phyloP scores from a whole-genome alignment of 2,329 filamentous ascomycete genomes.

The Onygena corvina region DNA sequence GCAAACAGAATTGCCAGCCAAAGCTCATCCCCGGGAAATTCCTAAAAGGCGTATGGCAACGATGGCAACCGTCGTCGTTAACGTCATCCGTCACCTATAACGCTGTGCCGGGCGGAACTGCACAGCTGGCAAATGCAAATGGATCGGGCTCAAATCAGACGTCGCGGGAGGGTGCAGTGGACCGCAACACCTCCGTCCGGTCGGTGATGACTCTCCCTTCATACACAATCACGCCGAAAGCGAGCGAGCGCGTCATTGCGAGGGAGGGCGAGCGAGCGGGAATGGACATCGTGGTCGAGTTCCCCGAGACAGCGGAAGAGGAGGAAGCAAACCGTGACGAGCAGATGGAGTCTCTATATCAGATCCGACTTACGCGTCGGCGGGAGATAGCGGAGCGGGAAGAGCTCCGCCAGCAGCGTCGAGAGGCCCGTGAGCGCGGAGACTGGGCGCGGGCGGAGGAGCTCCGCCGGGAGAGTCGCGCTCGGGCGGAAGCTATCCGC shows the following conservation, averaged over 20 bases:
- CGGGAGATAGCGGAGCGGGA: constrained; percentile 66
- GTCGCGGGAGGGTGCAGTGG: constrained; percentile 37
- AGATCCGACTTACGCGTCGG: constrained; percentile 68
- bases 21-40: constrained; percentile 41
- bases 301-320: constrained; percentile 66
- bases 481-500: constrained; percentile 35
- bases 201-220: constrained; percentile 90
- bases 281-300: constrained; percentile 80
- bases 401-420: constrained; percentile 54
- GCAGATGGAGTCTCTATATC: constrained; percentile 87
- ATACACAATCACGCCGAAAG: constrained; percentile 61
- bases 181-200: constrained; percentile 73
- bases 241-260: constrained; percentile 70
- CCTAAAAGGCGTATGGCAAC: constrained; percentile 42
- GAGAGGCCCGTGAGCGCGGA: constrained; percentile 59
- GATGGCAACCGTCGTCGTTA: constrained; percentile 36
- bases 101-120: constrained; percentile 24
- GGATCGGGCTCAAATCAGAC: constrained; percentile 5
- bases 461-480: constrained; percentile 45
- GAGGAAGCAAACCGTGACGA: constrained; percentile 68
- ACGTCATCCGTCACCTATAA: no score
- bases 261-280: constrained; percentile 84
- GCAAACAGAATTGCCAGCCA: constrained; percentile 36
- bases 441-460: constrained; percentile 58
- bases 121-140: constrained; percentile 5